phyloP scores from a whole-genome alignment of 495 filamentous ascomycete genomes.

The Xylaria scruposa region DNA sequence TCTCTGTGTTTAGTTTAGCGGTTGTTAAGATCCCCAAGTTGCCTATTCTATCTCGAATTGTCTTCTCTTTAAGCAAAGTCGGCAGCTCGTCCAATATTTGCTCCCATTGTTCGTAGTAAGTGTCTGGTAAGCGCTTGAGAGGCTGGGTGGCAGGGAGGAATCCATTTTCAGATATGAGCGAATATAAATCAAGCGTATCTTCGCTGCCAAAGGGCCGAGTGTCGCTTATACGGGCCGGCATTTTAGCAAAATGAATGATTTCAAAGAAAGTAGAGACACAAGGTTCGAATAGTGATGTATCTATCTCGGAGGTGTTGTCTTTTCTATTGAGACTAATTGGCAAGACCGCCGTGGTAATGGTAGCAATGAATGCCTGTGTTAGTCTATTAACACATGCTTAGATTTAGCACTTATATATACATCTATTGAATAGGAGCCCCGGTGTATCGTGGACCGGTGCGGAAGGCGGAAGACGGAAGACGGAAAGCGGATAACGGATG shows the following conservation, averaged over 20 bases:
- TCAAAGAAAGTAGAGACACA: background rate
- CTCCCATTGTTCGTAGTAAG: constrained; percentile 87
- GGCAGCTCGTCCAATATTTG: constrained; percentile 71
- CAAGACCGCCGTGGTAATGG: background rate
- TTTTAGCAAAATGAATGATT: background rate
- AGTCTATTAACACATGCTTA: background rate
- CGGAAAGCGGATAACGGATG: constrained; percentile 1
- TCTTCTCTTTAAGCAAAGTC: constrained; percentile 66
- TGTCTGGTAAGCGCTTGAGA: constrained; percentile 68
- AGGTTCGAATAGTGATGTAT: background rate
- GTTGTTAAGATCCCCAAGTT: constrained; percentile 74
- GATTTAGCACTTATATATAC: background rate
- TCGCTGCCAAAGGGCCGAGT: background rate
- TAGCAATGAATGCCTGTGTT: background rate
- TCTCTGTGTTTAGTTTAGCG: constrained; percentile 64
- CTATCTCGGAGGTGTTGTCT: background rate
- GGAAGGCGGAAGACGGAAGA: constrained; percentile 1
- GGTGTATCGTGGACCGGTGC: background rate
- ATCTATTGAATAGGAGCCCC: background rate
- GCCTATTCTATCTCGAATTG: constrained; percentile 70
- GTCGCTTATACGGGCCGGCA: constrained; percentile 10
- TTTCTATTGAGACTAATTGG: background rate
- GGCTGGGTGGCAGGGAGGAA: constrained; percentile 80
- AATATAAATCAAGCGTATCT: background rate
- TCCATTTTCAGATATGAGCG: constrained; percentile 56